These are phyloP conservation scores for Penicillium pancosmium DNA, from an alignment of 495 filamentous ascomycete species.

Conservation along the genomic window DNA sequence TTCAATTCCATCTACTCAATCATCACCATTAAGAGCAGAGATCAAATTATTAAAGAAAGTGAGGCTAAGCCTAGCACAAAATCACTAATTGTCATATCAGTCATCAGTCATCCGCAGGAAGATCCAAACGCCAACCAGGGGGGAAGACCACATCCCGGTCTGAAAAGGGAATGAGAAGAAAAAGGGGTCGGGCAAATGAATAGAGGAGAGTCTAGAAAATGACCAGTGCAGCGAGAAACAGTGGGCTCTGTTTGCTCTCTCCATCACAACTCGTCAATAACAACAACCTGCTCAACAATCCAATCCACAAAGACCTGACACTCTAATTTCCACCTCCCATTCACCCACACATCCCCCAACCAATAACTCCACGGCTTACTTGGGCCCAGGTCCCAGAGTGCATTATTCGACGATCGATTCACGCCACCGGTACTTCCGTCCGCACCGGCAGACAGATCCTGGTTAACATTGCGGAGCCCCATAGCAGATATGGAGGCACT, in stretches of 20 bases:
- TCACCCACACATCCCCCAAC: constrained; percentile 41
- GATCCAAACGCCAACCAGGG: background rate
- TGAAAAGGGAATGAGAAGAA: background rate
- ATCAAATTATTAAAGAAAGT: constrained; percentile 13
- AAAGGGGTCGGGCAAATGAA: background rate
- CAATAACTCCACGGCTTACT: constrained; percentile 39
- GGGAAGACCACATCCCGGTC: constrained; percentile 4
- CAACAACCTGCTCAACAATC: constrained; percentile 44
- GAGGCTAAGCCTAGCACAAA: constrained; percentile 2
- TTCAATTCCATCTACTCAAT: background rate
- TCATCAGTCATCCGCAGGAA: constrained; percentile 22
- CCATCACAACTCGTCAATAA: constrained; percentile 39
- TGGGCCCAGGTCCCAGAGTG: constrained; percentile 21
- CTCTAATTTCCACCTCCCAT: constrained; percentile 46
- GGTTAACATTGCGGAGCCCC: constrained; percentile 36
- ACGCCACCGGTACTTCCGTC: constrained; percentile 11
- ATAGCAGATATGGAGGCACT: constrained; percentile 16
- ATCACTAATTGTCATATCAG: constrained; percentile 18
- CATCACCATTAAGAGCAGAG: background rate
- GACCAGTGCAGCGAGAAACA: background rate
- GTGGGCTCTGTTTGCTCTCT: background rate
- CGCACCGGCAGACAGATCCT: constrained; percentile 33
- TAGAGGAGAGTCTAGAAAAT: background rate
- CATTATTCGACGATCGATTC: constrained; percentile 10
- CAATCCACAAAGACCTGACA: constrained; percentile 49